Percentiles rank a stretch among this genome's conserved stretches.
phyloP scores from a whole-genome alignment of 805 yeast genomes.

The Candida adriatica region DNA sequence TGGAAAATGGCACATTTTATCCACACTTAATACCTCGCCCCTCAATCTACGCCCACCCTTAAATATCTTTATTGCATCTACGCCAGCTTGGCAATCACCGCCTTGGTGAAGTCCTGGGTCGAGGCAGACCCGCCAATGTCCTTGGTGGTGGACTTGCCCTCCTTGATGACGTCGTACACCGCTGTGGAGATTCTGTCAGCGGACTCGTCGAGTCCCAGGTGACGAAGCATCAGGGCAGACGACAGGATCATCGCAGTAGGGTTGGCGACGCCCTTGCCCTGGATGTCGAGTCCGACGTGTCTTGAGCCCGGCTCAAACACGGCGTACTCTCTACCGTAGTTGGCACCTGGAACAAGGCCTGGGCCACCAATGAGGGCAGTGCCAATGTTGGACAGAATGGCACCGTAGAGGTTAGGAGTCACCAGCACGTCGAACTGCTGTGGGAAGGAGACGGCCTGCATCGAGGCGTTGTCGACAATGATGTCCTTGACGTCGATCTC shows the following conservation, averaged over 20 bases:
- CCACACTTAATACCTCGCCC: no score
- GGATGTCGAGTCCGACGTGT: conserved; percentile 95
- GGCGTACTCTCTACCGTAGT: conserved; percentile 95
- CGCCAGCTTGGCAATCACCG: conserved; percentile 51
- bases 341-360: conserved; percentile 97
- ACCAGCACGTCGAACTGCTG: conserved; percentile 98
- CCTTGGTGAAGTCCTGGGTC: conserved; percentile 92
- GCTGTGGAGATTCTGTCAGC: conserved; percentile 88
- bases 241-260: conserved; percentile 97
- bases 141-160: conserved; percentile 76
- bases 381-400: conserved; percentile 95
- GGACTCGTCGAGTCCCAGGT: conserved; percentile 76
- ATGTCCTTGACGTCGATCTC: conserved; percentile 79
- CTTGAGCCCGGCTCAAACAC: conserved; percentile 99
- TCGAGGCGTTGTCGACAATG: conserved; percentile 97
- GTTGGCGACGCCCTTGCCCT: conserved; percentile 92
- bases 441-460: conserved; percentile 98
- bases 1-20: no score
- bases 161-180: conserved; percentile 83
- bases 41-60: neutral
- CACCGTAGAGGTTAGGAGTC: conserved; percentile 97
- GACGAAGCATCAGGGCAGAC: conserved; percentile 87
- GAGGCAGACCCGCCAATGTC: conserved; percentile 90
- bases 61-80: neutral
- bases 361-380: conserved; percentile 97